phyloP scores from a whole-genome alignment of 78 protist species.

The Planoprotostelium fungivorum region DNA sequence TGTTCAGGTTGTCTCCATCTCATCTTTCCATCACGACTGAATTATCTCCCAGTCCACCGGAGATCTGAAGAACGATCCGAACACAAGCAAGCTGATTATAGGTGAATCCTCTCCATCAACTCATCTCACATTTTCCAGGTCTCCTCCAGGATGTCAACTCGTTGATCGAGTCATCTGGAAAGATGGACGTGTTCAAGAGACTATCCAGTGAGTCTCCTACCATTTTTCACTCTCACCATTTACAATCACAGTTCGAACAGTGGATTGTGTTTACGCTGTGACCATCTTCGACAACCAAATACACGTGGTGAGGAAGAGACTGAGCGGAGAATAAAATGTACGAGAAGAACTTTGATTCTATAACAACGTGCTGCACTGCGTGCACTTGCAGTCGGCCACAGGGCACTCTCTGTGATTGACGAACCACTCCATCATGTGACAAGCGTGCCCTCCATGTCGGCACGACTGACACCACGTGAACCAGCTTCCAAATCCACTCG shows the following conservation, averaged over 20 bases:
- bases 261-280: not conserved
- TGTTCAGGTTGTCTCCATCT: too few species aligned
- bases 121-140: not conserved
- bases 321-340: too few species aligned
- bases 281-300: not conserved
- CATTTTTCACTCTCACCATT: not conserved
- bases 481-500: slow-evolving; percentile 70
- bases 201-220: not conserved
- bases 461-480: slow-evolving; percentile 87
- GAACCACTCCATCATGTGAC: slow-evolving; percentile 82
- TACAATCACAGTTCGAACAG: not conserved
- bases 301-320: not conserved
- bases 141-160: not conserved
- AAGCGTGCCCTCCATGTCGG: slow-evolving; percentile 86
- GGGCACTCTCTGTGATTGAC: slow-evolving; percentile 69
- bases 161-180: not conserved
- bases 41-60: too few species aligned
- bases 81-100: not conserved
- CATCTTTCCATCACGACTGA: too few species aligned
- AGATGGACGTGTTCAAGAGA: not conserved
- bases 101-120: not conserved
- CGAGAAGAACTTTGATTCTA: slow-evolving; percentile 16
- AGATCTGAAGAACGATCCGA: not conserved
- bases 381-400: slow-evolving; percentile 78
- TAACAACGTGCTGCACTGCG: not conserved